Base-by-base conservation (phyloP, 2,329 filamentous ascomycete genomes). In the Chaetomium sp. region DNA sequence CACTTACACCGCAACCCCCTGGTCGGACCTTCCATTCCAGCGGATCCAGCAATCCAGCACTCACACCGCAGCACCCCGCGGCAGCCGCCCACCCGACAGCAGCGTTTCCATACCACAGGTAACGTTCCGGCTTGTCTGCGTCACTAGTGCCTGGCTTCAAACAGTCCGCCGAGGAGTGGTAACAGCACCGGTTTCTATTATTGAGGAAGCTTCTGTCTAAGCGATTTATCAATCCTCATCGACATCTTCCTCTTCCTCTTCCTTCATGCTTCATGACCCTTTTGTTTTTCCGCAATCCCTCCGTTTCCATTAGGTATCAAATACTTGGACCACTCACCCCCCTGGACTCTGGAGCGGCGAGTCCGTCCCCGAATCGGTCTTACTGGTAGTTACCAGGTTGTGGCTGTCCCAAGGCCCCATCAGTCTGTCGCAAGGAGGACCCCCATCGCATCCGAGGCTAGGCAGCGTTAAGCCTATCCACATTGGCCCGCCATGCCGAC, bases 401-500 rank as follows among this genome's bases (percentile, higher is more conserved):
- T 53, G 13, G 35, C 55, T 25, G 56, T 12, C 60, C 60, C 57
- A 35, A 49, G 51, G n/a, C 57, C 60, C 63, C 65, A 53, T 62
- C 57, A 50, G 19, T 64, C 64, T 49, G 53, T 59, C 57, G 38
- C 51, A 29, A 53, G 56, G 57, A 60, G 57, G 45, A 42, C 29
- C 47, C 57, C 62, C 58, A 63, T 58, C 65, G 62, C 64, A 65
- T 68, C 68, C 68, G 67, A 70, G 68, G 68, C 67, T 67, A 65
- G 67, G 67, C 68, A 67, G 63, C 63, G 29, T n/a, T 33, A 4
- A 42, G 64, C 45, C 45, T 68, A 70, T 64, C 69, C 70, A 72
- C 71, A 67, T 61, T 64, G 58, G 64, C 58, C 59, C 57, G 69
- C 66, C 69, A 73, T 73, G 71, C 69, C 53, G 67, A 66, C 70